Evolutionary conservation across 1,284 basidiomycete species (phyloP), one percentile per base, ranked within the genome.

Genomic region (Xanthoconium separans): DNA sequence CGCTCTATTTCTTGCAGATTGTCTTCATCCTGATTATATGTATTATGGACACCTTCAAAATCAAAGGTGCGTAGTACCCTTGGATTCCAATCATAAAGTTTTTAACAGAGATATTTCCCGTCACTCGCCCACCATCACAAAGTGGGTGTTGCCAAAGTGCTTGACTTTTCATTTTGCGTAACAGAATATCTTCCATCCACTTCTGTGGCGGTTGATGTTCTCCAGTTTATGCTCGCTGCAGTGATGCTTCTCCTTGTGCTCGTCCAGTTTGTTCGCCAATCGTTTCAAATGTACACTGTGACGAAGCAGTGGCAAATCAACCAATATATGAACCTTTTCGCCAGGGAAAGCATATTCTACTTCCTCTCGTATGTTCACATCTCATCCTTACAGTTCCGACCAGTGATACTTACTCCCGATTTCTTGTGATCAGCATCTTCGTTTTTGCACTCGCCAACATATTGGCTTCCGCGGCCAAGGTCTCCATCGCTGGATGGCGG

Each of bases 241-340:
- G 33, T 27, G 24, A 10, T 53, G 29, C 43, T 31, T 20, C 2
- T 16, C 13, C 33, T 34, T 16, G 33, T 34, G 2, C 0, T 34
- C 33, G 33, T 8, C 16, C 12, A 8, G 16, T 34, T 34, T 16
- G 6, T 34, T 13, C 13, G 16, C 7, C 33, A 34, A 3, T 34
- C 33, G 33, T 34, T 34, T 34, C 33, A 34, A 16, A 34, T 34
- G 33, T 34, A 34, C 13, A 13, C 6, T 16, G 33, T 16, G 33
- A 34, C 33, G 4, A 34, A 34, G 33, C 15, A 34, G 33, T 34
- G 33, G 33, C 12, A 34, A 24, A 6, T 47, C 16, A 27, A 31
- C 4, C 47, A 27, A 5, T 58, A 50, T 30, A 12, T 43, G 33
- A 54, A 22, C 5, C 56, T 58, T 20, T 47, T 58, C 12, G 44